These are phyloP conservation scores for Paramecium bursaria DNA, from an alignment of 73 alveolate genomes.

Conservation along the genomic window DNA sequence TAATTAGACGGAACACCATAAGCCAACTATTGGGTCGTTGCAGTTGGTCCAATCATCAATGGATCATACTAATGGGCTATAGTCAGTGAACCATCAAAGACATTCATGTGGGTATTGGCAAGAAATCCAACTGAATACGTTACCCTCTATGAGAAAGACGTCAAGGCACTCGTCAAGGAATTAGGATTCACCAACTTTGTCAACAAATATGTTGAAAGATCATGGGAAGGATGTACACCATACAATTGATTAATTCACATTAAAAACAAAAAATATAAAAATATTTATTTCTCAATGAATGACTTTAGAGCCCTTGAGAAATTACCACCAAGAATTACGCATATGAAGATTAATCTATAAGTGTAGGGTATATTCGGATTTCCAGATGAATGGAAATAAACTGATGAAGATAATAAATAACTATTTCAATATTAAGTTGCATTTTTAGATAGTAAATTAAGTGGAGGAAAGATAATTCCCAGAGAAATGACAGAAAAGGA, in stretches of 20 bases:
- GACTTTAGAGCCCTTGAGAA: slow-evolving; percentile 20
- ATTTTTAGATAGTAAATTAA: slow-evolving; percentile 63
- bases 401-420: slow-evolving; percentile 30
- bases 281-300: neutral
- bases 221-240: slow-evolving; percentile 46
- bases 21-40: slow-evolving; percentile 51
- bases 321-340: slow-evolving; percentile 25
- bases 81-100: slow-evolving; percentile 47
- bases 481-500: slow-evolving; percentile 84
- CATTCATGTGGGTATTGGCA: slow-evolving; percentile 59
- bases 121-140: slow-evolving; percentile 41
- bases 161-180: slow-evolving; percentile 2
- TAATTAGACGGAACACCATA: slow-evolving; percentile 50
- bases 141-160: neutral
- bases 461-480: slow-evolving; percentile 75
- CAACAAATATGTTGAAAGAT: slow-evolving; percentile 46
- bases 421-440: slow-evolving; percentile 72
- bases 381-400: slow-evolving; percentile 49
- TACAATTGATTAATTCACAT: no score
- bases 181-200: slow-evolving; percentile 1
- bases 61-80: slow-evolving; percentile 42
- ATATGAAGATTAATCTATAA: slow-evolving; percentile 10
- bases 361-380: slow-evolving; percentile 38
- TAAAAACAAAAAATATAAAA: no score
- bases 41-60: slow-evolving; percentile 44